These are phyloP conservation scores for Boletus subparvulus DNA, from an alignment of 768 basidiomycete species.

Conservation along the genomic window DNA sequence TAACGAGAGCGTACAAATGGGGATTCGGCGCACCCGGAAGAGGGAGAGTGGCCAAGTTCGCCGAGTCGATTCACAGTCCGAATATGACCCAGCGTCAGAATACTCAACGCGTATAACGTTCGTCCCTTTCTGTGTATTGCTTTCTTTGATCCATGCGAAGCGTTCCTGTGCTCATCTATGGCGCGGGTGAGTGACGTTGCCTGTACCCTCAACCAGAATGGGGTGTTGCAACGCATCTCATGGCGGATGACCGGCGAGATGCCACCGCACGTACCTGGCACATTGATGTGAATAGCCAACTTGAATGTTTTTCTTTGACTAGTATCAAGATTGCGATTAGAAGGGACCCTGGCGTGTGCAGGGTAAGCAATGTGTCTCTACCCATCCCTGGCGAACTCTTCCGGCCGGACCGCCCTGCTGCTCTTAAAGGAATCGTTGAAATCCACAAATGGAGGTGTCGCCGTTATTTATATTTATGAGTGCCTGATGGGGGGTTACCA, in stretches of 20 bases:
- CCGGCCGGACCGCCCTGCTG: slow-evolving; percentile 13
- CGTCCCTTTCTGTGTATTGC: slow-evolving; percentile 16
- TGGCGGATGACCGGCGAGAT: slow-evolving; percentile 22
- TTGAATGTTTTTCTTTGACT: slow-evolving; percentile 8
- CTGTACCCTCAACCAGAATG: slow-evolving; percentile 17
- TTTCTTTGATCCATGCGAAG: slow-evolving; percentile 26
- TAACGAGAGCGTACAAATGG: slow-evolving; percentile 28
- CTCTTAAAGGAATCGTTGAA: neutral
- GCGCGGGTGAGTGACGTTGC: slow-evolving; percentile 21
- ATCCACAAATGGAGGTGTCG: slow-evolving; percentile 6
- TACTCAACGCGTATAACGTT: slow-evolving; percentile 25
- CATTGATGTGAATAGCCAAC: slow-evolving; percentile 11
- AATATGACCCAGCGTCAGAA: slow-evolving; percentile 19
- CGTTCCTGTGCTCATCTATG: slow-evolving; percentile 20
- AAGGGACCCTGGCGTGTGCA: slow-evolving; percentile 21
- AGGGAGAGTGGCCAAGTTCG: slow-evolving; percentile 18
- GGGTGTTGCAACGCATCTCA: slow-evolving; percentile 15
- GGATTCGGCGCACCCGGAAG: slow-evolving; percentile 20
- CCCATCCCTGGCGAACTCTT: slow-evolving; percentile 16
- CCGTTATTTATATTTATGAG: slow-evolving; percentile 3
- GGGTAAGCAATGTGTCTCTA: slow-evolving; percentile 13
- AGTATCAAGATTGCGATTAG: slow-evolving; percentile 16
- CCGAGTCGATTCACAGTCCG: slow-evolving; percentile 22
- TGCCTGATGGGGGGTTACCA: slow-evolving; percentile 7
- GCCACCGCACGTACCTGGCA: slow-evolving; percentile 25